Evolutionary conservation across 2,329 filamentous ascomycete genomes (phyloP), one percentile per base, ranked within the genome.

Genomic region (Monosporascus sp.): DNA sequence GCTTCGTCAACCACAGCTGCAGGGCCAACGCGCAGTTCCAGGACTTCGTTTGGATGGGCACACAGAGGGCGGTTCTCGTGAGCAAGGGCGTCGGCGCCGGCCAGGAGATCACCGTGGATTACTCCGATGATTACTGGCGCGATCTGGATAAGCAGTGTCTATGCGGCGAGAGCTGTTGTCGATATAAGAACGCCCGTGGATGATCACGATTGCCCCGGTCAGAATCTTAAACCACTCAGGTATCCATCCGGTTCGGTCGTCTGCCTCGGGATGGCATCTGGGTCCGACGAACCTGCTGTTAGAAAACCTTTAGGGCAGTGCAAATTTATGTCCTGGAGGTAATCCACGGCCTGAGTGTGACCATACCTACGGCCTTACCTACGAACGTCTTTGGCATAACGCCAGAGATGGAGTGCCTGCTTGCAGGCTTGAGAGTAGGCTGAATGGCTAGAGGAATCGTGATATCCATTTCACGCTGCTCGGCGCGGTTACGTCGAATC

Each of bases 1-100:
- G 79, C 1, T 84, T 84, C 59, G 75, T 82, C 41, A 84, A 83
- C 61, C 79, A 84, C 60, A 82, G 78, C 45, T 84, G 80, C 63
- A 74, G 76, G 17, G 75, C 80, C 2, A 84, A 84, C 57, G 75
- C 76, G 50, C 79, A 82, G 60, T 82, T 80, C 46, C 74, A 82
- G 58, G 72, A 73, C 9, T 83, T 84, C 61, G 72, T 72, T n/a
- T 83, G 81, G 80, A 60, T 79, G 19, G 77, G 80, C 22, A 75
- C 72, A 5, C 78, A 84, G 64, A 69, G 78, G 14, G 76, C 82
- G 14, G 68, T 84, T 20, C 68, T 84, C 4, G 80, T 84, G 6
- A 79, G 76, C 50, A 78, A 79, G 54, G 80, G 79, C 1, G 74
- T 83, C 16, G 69, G 74, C 37, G 75, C 79, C 3, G 79, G 77